Conservation (phyloP, 2,329 filamentous ascomycete genomes). For the Fusarium lyarnte region DNA sequence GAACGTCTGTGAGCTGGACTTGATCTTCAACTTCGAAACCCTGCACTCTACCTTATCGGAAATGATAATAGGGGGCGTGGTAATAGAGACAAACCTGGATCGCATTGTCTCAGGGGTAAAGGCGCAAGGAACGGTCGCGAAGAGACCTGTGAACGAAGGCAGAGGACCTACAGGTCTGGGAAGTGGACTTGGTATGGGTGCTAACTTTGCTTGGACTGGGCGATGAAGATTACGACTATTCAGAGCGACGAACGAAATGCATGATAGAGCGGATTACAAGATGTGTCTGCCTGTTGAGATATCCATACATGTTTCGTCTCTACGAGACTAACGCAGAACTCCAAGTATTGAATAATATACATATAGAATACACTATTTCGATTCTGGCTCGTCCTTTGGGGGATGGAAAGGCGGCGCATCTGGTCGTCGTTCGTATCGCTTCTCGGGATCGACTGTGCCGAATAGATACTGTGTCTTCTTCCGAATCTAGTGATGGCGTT, state of each 20-base stretch:
- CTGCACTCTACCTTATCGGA: conserved; percentile 90
- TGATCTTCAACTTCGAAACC: conserved; percentile 99
- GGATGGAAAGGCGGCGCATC: conserved; percentile 49
- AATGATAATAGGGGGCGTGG: conserved; percentile 95
- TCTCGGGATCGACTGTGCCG: conserved; percentile 53
- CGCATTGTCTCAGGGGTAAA: conserved; percentile 87
- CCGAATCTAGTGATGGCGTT: conserved; percentile 45
- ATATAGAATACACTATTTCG: conserved; percentile 41
- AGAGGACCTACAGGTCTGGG: conserved; percentile 56
- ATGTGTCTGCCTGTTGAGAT: conserved; percentile 31
- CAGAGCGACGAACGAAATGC: conserved; percentile 2
- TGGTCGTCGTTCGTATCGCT: conserved; percentile 53
- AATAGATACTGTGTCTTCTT: conserved; percentile 52
- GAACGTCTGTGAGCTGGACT: conserved; percentile 96
- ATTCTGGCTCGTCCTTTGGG: conserved; percentile 38
- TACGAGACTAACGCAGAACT: conserved; percentile 44
- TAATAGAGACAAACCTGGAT: conserved; percentile 90
- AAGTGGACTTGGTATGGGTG: conserved; percentile 64
- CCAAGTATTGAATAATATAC: conserved; percentile 42
- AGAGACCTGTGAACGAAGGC: conserved; percentile 80
- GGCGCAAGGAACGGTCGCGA: conserved; percentile 79
- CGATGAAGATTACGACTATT: conserved; percentile 42
- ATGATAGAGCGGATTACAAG: conserved; percentile 30
- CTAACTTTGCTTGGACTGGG: conserved; percentile 66
- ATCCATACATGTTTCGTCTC: conserved; percentile 38